phyloP scores from a whole-genome alignment of 1,139 yeast species.

The Sugiyamaella grinbergsii region DNA sequence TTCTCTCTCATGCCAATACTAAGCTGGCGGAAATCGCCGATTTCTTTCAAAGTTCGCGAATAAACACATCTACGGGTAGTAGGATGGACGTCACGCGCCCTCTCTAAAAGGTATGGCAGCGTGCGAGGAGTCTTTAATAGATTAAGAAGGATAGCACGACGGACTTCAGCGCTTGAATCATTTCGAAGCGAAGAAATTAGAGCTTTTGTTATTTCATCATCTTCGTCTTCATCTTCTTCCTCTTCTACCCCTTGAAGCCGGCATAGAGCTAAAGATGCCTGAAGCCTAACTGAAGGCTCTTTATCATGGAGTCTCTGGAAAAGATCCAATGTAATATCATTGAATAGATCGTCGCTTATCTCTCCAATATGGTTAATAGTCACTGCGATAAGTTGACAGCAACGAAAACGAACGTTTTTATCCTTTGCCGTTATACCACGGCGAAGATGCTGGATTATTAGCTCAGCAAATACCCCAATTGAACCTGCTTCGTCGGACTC shows the following conservation, averaged over 20 bases:
- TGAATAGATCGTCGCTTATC: constrained; percentile 71
- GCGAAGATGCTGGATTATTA: constrained; percentile 63
- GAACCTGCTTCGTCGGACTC: constrained; percentile 47
- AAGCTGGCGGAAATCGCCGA: constrained; percentile 67
- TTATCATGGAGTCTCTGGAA: constrained; percentile 71
- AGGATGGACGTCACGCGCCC: constrained; percentile 79
- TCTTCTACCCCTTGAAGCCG: constrained; percentile 68
- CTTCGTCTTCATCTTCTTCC: constrained; percentile 43
- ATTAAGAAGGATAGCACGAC: constrained; percentile 80
- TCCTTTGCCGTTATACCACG: constrained; percentile 79
- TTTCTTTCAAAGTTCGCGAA: constrained; percentile 64
- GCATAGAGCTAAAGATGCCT: constrained; percentile 79
- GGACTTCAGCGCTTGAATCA: constrained; percentile 86
- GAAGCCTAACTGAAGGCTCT: constrained; percentile 76
- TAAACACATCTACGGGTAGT: constrained; percentile 73
- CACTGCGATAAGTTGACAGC: constrained; percentile 74
- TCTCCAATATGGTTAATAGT: constrained; percentile 74
- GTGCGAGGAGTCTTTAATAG: constrained; percentile 59
- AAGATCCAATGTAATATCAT: constrained; percentile 61
- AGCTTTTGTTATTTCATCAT: constrained; percentile 45
- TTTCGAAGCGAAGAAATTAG: constrained; percentile 62
- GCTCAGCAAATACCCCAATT: constrained; percentile 54
- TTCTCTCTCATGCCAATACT: constrained; percentile 64
- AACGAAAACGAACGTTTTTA: constrained; percentile 75
- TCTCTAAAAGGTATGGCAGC: constrained; percentile 63